Conservation (phyloP, 2,329 filamentous ascomycete genomes). For the Ophiosphaerella korrae region DNA sequence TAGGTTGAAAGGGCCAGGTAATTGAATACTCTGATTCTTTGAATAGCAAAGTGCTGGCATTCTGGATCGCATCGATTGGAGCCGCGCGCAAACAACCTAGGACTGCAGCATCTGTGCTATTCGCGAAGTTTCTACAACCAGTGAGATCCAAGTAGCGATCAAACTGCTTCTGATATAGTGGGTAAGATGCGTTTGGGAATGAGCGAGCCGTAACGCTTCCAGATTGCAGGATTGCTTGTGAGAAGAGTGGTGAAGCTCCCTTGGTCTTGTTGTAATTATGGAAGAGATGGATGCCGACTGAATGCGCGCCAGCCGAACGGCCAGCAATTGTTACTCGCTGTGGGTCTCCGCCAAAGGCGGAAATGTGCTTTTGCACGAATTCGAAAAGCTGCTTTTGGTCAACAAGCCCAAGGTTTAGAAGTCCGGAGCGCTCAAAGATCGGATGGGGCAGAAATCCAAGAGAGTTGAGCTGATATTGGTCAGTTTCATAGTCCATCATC, state of each 20-base stretch:
- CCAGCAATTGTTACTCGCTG: conserved; percentile 46
- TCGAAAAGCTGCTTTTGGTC: conserved; percentile 33
- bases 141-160: conserved; percentile 19
- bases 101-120: conserved; percentile 35
- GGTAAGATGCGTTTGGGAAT: conserved; percentile 35
- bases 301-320: conserved; percentile 43
- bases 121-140: conserved; percentile 22
- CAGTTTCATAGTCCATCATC: background rate
- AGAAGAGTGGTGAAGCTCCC: conserved; percentile 28
- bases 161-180: conserved; percentile 35
- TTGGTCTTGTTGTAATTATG: conserved; percentile 35
- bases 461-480: conserved; percentile 20
- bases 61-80: conserved; percentile 42
- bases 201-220: conserved; percentile 34
- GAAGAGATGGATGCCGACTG: conserved; percentile 34
- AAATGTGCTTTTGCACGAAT: conserved; percentile 48
- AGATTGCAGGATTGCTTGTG: conserved; percentile 34
- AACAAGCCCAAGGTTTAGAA: conserved; percentile 34
- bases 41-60: conserved; percentile 42
- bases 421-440: conserved; percentile 28
- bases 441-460: conserved; percentile 33
- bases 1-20: conserved; percentile 56
- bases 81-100: conserved; percentile 48
- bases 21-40: conserved; percentile 44
- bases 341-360: conserved; percentile 47